These are phyloP conservation scores for Tinospora cordifolia DNA, from an alignment of 164 flowering plant species.

Conservation along the genomic window DNA sequence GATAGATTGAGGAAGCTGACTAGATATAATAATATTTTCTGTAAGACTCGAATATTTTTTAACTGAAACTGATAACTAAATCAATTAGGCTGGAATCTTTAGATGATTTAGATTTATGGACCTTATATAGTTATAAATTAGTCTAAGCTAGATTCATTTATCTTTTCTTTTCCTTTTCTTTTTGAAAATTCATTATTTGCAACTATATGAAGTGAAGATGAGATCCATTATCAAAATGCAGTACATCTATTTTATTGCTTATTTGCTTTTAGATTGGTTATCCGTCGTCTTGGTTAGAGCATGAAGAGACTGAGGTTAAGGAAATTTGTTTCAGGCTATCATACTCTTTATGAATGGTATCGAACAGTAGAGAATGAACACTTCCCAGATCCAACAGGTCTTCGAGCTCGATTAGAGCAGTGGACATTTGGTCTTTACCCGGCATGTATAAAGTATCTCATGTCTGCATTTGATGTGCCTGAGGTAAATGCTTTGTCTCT, in stretches of 20 bases:
- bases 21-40: neutral
- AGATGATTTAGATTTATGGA: neutral
- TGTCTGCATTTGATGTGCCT: conserved; percentile 98
- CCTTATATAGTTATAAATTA: neutral
- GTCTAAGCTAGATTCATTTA: neutral
- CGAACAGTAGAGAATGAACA: conserved; percentile 78
- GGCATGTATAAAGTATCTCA: conserved; percentile 95
- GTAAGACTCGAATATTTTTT: neutral
- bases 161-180: neutral
- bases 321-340: conserved; percentile 58
- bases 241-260: neutral
- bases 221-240: neutral
- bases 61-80: neutral
- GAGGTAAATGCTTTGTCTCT: conserved; percentile 45
- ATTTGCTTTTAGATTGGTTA: neutral
- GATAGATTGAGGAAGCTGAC: neutral
- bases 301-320: neutral
- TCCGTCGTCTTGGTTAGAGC: neutral
- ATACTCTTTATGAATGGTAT: conserved; percentile 93
- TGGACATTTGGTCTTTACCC: conserved; percentile 99
- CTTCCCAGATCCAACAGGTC: conserved; percentile 98
- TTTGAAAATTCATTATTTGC: neutral
- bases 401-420: conserved; percentile 84
- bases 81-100: neutral
- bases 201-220: neutral